These are phyloP conservation scores for Picochlorum sp. DNA, from an alignment of 139 green algal genomes.

Conservation along the genomic window DNA sequence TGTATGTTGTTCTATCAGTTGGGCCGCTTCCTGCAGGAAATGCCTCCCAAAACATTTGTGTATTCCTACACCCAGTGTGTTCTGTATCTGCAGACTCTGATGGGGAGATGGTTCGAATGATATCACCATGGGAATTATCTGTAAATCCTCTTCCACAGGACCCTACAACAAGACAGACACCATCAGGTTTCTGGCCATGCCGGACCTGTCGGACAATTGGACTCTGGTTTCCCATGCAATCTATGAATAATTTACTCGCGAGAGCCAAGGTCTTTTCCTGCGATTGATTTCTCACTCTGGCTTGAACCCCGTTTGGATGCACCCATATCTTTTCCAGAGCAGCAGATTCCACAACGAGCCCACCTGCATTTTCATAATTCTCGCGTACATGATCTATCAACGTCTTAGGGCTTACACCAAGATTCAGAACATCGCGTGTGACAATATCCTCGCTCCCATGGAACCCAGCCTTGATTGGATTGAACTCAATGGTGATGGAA, in stretches of 20 bases:
- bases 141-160: constrained; percentile 67
- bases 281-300: constrained; percentile 27
- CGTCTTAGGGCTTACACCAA: constrained; percentile 70
- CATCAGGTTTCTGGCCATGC: constrained; percentile 76
- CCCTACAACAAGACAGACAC: constrained; percentile 93
- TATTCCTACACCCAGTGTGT: background rate
- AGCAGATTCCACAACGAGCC: constrained; percentile 60
- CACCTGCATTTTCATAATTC: constrained; percentile 61
- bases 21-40: constrained; percentile 70
- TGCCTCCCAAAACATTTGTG: constrained; percentile 86
- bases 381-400: constrained; percentile 29
- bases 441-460: constrained; percentile 51
- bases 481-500: constrained; percentile 76
- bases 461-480: constrained; percentile 62
- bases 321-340: constrained; percentile 39
- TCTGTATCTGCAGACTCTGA: constrained; percentile 1
- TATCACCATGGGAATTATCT: constrained; percentile 74
- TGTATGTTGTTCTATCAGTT: constrained; percentile 90
- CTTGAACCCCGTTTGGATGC: constrained; percentile 44
- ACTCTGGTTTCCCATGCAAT: constrained; percentile 89
- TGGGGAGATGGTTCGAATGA: constrained; percentile 63
- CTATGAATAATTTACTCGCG: constrained; percentile 64
- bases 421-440: constrained; percentile 85
- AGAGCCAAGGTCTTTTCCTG: constrained; percentile 17
- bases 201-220: constrained; percentile 85